Conservation (phyloP, 1,139 yeast genomes). For the Lodderomyces jiufengensis region DNA sequence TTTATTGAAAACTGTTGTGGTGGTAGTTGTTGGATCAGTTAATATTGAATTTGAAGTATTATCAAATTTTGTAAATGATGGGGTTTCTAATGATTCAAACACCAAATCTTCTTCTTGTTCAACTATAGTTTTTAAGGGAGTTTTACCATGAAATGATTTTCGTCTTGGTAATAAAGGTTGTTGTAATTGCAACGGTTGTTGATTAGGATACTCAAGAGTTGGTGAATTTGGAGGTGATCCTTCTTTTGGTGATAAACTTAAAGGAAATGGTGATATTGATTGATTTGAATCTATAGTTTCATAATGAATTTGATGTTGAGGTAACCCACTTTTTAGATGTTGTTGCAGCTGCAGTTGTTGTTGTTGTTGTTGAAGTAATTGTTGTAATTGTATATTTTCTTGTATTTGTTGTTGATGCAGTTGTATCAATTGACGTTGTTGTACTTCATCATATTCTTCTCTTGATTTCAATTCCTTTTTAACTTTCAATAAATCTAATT, state of each 20-base stretch:
- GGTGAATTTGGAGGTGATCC: constrained; percentile 5
- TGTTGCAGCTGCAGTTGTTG: constrained; percentile 1
- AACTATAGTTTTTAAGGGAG: constrained; percentile 11
- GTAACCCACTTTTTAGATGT: neutral
- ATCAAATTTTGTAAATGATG: constrained; percentile 9
- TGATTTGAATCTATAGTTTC: neutral
- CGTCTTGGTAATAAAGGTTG: constrained; percentile 9
- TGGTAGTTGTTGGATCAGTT: too few relatives aligned
- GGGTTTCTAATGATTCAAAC: constrained; percentile 7
- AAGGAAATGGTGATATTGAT: constrained; percentile 14
- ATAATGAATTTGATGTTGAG: neutral
- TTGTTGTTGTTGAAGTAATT: constrained; percentile 1
- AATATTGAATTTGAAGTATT: too few relatives aligned
- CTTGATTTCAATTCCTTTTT: constrained; percentile 8
- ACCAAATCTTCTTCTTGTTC: constrained; percentile 12
- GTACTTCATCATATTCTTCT: neutral
- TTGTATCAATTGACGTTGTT: neutral
- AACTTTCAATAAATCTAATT: constrained; percentile 10
- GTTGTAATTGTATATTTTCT: neutral
- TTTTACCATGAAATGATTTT: constrained; percentile 4
- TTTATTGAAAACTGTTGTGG: too few relatives aligned
- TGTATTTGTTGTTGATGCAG: constrained; percentile 2
- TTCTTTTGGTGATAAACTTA: constrained; percentile 9
- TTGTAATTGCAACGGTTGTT: neutral
- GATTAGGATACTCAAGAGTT: constrained; percentile 1